phyloP scores from a whole-genome alignment of 805 yeast genomes.

The Candida ovalis region DNA sequence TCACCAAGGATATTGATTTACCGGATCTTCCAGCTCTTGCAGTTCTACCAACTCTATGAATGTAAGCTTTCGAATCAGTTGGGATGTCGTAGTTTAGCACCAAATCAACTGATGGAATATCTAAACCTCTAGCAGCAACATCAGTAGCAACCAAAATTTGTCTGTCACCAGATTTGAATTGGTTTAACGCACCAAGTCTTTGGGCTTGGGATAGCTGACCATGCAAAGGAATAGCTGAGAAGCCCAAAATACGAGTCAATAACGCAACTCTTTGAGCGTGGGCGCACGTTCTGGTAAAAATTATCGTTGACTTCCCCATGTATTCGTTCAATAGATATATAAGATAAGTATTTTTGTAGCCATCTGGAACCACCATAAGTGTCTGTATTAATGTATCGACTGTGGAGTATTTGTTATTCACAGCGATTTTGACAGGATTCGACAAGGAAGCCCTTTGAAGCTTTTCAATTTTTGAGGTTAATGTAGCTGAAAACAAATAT shows the following conservation, averaged over 20 bases:
- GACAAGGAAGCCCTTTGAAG: constrained; percentile 87
- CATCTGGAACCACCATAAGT: constrained; percentile 87
- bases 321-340: constrained; percentile 79
- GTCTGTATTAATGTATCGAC: constrained; percentile 91
- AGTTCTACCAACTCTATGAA: constrained; percentile 97
- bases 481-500: constrained; percentile 91
- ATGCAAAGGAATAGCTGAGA: constrained; percentile 87
- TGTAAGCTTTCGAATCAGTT: constrained; percentile 92
- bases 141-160: constrained; percentile 76
- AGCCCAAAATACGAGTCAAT: constrained; percentile 74
- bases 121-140: constrained; percentile 96
- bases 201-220: constrained; percentile 88
- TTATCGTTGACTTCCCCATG: constrained; percentile 79
- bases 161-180: constrained; percentile 70
- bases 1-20: constrained; percentile 79
- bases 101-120: constrained; percentile 87
- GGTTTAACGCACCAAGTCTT: constrained; percentile 75
- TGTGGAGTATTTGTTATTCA: constrained; percentile 82
- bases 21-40: constrained; percentile 94
- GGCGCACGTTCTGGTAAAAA: constrained; percentile 92
- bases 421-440: constrained; percentile 89
- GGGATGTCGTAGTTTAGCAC: constrained; percentile 93
- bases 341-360: constrained; percentile 83
- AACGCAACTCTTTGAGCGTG: constrained; percentile 90
- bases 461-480: constrained; percentile 93